Evolutionary conservation across 768 basidiomycete genomes (phyloP).

Genomic region (Asterophora lycoperdoides): DNA sequence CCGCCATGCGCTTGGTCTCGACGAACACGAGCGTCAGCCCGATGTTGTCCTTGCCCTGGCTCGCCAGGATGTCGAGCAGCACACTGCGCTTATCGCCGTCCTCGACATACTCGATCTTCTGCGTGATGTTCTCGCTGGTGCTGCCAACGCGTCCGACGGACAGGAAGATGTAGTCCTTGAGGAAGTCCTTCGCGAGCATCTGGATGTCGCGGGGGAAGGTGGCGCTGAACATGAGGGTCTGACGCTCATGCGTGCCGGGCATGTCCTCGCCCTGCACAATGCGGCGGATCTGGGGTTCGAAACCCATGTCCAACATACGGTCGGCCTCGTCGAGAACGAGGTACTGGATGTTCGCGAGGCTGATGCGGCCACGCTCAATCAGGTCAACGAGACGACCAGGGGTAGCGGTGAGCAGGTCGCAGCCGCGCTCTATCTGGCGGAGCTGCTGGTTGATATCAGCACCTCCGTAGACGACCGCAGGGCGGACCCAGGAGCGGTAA

Average conservation of each 20-base stretch:
- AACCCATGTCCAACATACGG: slow-evolving; percentile 99
- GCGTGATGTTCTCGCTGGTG: slow-evolving; percentile 99
- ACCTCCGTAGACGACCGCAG: slow-evolving; percentile 98
- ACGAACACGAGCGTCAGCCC: slow-evolving; percentile 96
- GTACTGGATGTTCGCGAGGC: slow-evolving; percentile 93
- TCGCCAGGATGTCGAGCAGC: slow-evolving; percentile 87
- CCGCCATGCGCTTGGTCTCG: slow-evolving; percentile 99
- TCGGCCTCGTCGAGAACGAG: slow-evolving; percentile 99
- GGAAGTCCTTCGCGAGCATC: slow-evolving; percentile 90
- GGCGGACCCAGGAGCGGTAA: slow-evolving; percentile 98
- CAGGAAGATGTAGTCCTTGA: slow-evolving; percentile 98
- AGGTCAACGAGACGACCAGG: slow-evolving; percentile 97
- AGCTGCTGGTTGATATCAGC: slow-evolving; percentile 97
- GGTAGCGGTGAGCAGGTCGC: slow-evolving; percentile 94
- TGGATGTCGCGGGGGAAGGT: slow-evolving; percentile 99
- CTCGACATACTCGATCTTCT: slow-evolving; percentile 98
- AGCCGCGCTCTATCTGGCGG: slow-evolving; percentile 91
- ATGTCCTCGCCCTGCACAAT: slow-evolving; percentile 99
- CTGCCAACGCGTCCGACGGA: slow-evolving; percentile 98
- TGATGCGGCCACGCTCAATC: slow-evolving; percentile 96
- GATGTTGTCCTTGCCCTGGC: slow-evolving; percentile 54
- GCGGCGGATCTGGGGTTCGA: slow-evolving; percentile 97
- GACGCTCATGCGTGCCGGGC: slow-evolving; percentile 87
- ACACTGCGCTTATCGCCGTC: slow-evolving; percentile 96
- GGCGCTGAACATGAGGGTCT: slow-evolving; percentile 99